Percentiles rank a stretch among this genome's conserved stretches.
phyloP scores from a whole-genome alignment of 2,329 filamentous ascomycete genomes.

The Trichoderma oligosporum region DNA sequence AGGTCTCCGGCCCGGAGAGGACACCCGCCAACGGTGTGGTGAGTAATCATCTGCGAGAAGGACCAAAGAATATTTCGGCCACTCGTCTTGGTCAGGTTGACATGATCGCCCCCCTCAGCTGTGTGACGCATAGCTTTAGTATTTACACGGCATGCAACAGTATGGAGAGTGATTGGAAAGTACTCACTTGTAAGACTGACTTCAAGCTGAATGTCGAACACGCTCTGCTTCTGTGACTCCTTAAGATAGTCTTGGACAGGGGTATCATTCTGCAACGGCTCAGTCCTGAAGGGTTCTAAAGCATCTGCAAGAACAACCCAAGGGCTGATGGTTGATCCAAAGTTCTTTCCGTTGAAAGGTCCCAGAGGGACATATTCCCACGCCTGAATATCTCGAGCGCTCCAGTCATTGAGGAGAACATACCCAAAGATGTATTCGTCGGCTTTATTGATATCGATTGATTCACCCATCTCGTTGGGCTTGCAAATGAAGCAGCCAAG shows the following conservation, averaged over 20 bases:
- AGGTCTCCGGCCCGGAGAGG: conserved; percentile 70
- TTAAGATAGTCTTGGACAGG: conserved; percentile 46
- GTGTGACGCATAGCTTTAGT: background rate
- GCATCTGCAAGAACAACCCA: conserved; percentile 62
- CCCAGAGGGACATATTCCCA: conserved; percentile 60
- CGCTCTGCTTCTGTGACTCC: conserved; percentile 45
- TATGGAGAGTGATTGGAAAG: too few relatives aligned
- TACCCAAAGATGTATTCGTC: conserved; percentile 69
- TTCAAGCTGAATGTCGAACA: conserved; percentile 38
- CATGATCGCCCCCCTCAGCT: conserved; percentile 34
- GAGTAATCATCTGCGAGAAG: conserved; percentile 78
- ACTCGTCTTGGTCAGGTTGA: conserved; percentile 34
- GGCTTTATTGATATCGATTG: conserved; percentile 62
- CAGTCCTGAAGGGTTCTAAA: conserved; percentile 35
- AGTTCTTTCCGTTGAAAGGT: conserved; percentile 60
- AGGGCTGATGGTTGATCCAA: conserved; percentile 57
- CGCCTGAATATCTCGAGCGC: conserved; percentile 57
- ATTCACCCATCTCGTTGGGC: conserved; percentile 62
- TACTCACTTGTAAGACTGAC: conserved; percentile 39
- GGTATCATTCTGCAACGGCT: conserved; percentile 33
- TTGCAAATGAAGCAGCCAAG: conserved; percentile 70
- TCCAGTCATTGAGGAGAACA: conserved; percentile 63
- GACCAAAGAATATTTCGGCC: conserved; percentile 63
- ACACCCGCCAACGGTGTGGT: conserved; percentile 76
- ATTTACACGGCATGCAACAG: background rate